These are phyloP conservation scores for Kurtzmaniella quercitrusa DNA, from an alignment of 1,139 yeast species.

Conservation along the genomic window DNA sequence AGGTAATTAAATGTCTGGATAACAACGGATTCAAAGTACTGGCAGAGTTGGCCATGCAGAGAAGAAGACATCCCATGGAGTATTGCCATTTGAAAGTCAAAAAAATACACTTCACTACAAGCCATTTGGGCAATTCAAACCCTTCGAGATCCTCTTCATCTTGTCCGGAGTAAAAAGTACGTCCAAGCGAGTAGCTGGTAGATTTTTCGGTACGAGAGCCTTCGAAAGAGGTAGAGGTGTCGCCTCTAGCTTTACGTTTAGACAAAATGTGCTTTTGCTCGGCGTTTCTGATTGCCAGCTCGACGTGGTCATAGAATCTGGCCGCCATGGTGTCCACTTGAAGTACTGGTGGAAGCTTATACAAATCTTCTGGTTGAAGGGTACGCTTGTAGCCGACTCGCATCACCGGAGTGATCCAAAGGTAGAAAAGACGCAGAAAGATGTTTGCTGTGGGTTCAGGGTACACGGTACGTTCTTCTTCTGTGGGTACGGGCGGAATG, in stretches of 20 bases:
- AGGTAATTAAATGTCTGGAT: conserved; percentile 37
- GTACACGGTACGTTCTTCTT: conserved; percentile 36
- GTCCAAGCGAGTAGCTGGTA: conserved; percentile 9
- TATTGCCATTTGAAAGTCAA: conserved; percentile 55
- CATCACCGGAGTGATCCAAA: conserved; percentile 49
- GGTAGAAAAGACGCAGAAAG: conserved; percentile 40
- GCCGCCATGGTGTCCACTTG: conserved; percentile 33
- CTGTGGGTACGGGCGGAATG: conserved; percentile 34
- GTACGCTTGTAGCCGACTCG: conserved; percentile 49
- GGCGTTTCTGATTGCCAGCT: conserved; percentile 16
- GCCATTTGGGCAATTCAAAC: conserved; percentile 17
- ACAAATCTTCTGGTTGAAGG: conserved; percentile 43
- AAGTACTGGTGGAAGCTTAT: conserved; percentile 32
- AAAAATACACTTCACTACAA: conserved; percentile 37
- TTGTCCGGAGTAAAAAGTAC: conserved; percentile 12
- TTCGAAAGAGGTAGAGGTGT: conserved; percentile 10
- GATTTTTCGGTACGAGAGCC: background rate
- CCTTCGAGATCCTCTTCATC: conserved; percentile 25
- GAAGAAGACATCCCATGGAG: conserved; percentile 32
- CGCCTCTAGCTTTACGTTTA: conserved; percentile 24
- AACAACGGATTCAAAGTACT: conserved; percentile 49
- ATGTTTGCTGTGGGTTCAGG: conserved; percentile 32
- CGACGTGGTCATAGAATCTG: conserved; percentile 22
- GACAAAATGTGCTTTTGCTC: conserved; percentile 15
- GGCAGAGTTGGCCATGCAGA: conserved; percentile 43